Percentiles rank a stretch among this genome's conserved stretches.
phyloP scores from a whole-genome alignment of 2,329 filamentous ascomycete species.

The Verticillium tricorpus region DNA sequence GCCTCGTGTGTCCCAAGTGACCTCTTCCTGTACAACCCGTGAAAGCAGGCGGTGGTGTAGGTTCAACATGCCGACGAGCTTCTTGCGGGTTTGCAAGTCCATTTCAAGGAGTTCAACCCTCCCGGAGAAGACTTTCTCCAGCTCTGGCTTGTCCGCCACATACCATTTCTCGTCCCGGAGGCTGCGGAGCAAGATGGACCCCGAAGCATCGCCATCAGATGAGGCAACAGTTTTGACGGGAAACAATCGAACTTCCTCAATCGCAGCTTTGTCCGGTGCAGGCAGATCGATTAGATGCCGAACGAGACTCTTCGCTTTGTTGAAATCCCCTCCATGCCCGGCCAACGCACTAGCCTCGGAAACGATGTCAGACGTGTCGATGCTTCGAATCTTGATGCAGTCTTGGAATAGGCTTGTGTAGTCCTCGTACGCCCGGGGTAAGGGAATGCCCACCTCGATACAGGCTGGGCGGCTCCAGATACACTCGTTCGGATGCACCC shows the following conservation, averaged over 20 bases:
- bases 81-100: not conserved
- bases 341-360: not conserved
- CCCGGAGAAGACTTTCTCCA: not conserved
- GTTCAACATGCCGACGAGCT: not conserved
- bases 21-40: not conserved
- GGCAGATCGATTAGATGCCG: not conserved
- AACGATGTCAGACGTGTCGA: not conserved
- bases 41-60: not conserved
- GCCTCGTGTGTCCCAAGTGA: not conserved
- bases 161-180: not conserved
- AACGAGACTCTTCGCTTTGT: not conserved
- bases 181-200: not conserved
- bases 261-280: not conserved
- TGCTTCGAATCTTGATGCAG: not conserved
- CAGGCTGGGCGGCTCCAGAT: not conserved
- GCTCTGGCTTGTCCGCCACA: not conserved
- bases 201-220: not conserved
- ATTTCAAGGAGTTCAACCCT: conserved; percentile 1
- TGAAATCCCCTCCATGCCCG: not conserved
- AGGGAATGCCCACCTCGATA: not conserved
- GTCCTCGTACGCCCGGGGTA: not conserved
- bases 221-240: not conserved
- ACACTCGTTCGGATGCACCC: not conserved
- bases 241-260: not conserved
- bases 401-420: not conserved